Percentiles rank a stretch among this genome's conserved stretches.
Conservation (phyloP, 2,329 filamentous ascomycete species). For the Hymenoscyphus occultus region DNA sequence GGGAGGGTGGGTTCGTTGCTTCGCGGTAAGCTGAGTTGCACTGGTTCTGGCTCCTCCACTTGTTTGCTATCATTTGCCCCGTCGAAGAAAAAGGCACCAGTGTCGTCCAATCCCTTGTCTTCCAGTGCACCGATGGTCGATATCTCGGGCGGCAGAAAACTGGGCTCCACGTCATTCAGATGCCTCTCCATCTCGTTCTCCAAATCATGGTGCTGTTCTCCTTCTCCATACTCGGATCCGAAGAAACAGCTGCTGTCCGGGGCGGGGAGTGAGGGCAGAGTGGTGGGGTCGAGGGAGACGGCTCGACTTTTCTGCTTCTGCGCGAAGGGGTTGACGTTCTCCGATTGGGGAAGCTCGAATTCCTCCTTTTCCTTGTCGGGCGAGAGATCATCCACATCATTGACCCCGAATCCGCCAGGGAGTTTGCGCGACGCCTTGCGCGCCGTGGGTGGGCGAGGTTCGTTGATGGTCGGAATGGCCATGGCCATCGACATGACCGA, state of each 20-base stretch:
- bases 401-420: constrained; percentile 30
- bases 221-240: constrained; percentile 30
- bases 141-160: constrained; percentile 53
- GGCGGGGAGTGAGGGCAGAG: constrained; percentile 29
- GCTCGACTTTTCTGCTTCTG: constrained; percentile 25
- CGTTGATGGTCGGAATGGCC: constrained; percentile 14
- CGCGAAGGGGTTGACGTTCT: constrained; percentile 21
- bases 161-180: constrained; percentile 63
- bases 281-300: constrained; percentile 27
- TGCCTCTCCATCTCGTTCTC: constrained; percentile 40
- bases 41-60: not conserved
- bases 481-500: constrained; percentile 18
- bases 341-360: constrained; percentile 29
- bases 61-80: constrained; percentile 16
- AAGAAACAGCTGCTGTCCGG: constrained; percentile 32
- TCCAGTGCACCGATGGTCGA: constrained; percentile 52
- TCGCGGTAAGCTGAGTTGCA: not conserved
- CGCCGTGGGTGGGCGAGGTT: constrained; percentile 31
- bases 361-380: constrained; percentile 24
- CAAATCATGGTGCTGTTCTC: constrained; percentile 29
- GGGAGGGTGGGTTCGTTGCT: constrained; percentile 30
- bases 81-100: constrained; percentile 52
- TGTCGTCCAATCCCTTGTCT: constrained; percentile 52
- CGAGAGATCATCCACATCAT: constrained; percentile 32
- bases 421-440: constrained; percentile 30